These are phyloP conservation scores for Cucumis cinereus DNA, from an alignment of 306 rosid genomes.

Conservation along the genomic window DNA sequence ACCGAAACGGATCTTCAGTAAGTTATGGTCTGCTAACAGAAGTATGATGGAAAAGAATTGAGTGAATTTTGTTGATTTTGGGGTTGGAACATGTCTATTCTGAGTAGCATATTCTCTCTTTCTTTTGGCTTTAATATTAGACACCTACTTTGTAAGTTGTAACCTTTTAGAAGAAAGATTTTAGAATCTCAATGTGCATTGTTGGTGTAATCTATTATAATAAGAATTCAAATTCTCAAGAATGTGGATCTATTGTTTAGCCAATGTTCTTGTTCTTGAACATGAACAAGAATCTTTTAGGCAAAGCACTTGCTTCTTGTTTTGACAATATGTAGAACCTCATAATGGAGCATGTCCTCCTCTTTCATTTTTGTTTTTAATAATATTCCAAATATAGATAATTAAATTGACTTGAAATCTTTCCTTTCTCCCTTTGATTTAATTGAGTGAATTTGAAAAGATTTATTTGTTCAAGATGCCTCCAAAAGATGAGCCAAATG, in stretches of 20 bases:
- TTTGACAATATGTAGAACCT: not conserved
- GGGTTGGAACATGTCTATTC: conserved; percentile 24
- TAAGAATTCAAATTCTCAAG: conserved; percentile 43
- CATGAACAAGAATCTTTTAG: conserved; percentile 26
- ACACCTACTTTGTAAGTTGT: conserved; percentile 22
- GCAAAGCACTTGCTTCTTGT: not conserved
- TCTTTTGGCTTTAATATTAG: conserved; percentile 15
- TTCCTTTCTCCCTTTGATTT: not conserved
- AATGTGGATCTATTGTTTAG: conserved; percentile 36
- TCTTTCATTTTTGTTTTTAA: not conserved
- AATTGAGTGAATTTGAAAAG: too few relatives aligned
- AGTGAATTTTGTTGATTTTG: conserved; percentile 33
- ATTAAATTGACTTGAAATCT: not conserved
- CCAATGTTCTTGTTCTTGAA: conserved; percentile 20
- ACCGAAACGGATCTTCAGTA: conserved; percentile 82
- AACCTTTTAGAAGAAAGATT: conserved; percentile 44
- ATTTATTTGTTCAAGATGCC: too few relatives aligned
- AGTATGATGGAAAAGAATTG: conserved; percentile 54
- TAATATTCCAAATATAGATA: not conserved
- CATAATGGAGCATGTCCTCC: not conserved
- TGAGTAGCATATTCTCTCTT: conserved; percentile 37
- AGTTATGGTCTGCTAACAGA: conserved; percentile 78
- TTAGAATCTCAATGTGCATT: conserved; percentile 54
- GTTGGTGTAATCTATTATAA: conserved; percentile 54
- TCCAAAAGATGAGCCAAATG: too few relatives aligned